Evolutionary conservation across 148 eudicot species (phyloP).

Genomic region (Arctostaphylos glauca): DNA sequence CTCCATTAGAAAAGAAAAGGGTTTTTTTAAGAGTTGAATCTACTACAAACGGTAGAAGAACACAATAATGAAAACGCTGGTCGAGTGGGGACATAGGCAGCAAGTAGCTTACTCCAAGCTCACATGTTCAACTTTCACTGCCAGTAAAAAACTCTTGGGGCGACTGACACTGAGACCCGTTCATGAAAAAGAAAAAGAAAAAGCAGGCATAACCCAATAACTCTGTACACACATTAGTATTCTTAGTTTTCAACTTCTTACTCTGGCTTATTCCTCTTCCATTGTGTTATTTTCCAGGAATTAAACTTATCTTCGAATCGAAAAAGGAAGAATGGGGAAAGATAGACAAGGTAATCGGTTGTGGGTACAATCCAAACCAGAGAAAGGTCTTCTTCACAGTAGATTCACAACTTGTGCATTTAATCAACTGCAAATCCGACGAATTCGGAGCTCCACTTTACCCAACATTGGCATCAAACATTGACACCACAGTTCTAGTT

Average conservation of each 20-base stretch:
- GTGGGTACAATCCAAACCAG: conserved; percentile 73
- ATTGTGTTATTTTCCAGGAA: conserved; percentile 40
- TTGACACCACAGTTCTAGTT: conserved; percentile 41
- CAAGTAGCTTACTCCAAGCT: no score
- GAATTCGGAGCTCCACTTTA: conserved; percentile 67
- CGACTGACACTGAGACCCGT: no score
- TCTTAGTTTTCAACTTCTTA: neutral
- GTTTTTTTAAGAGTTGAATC: no score
- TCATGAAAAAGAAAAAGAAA: no score
- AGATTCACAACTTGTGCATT: conserved; percentile 61
- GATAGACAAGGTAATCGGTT: conserved; percentile 59
- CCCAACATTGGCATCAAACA: conserved; percentile 66
- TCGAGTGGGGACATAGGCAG: no score
- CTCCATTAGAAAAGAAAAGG: no score
- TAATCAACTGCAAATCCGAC: conserved; percentile 65
- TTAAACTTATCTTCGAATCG: conserved; percentile 50
- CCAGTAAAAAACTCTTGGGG: no score
- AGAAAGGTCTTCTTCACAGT: conserved; percentile 77
- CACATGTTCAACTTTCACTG: no score
- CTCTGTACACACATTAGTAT: neutral
- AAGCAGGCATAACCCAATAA: neutral
- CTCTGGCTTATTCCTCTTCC: neutral
- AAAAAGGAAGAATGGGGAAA: conserved; percentile 60
- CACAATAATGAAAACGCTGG: no score
- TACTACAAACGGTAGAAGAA: no score